phyloP scores from a whole-genome alignment of 2,329 filamentous ascomycete species.

The Microcyclosporella mali region DNA sequence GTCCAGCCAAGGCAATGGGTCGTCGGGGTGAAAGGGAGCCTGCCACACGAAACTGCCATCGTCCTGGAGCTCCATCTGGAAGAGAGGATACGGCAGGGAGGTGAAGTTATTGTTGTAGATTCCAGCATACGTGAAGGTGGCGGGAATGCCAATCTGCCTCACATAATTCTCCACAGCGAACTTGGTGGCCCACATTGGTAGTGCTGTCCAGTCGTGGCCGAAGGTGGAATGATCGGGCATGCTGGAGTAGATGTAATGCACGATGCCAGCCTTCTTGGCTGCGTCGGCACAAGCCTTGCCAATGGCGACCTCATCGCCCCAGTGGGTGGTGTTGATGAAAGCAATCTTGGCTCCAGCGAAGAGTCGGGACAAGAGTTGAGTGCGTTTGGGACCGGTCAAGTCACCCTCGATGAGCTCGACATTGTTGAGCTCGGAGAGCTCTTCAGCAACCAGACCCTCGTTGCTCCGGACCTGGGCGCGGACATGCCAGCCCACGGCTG shows the following conservation, averaged over 20 bases:
- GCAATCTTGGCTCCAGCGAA: conserved; percentile 82
- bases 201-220: conserved; percentile 66
- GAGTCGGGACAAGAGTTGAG: conserved; percentile 26
- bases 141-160: conserved; percentile 70
- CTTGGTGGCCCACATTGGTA: conserved; percentile 89
- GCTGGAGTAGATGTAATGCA: conserved; percentile 92
- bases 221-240: conserved; percentile 92
- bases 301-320: conserved; percentile 87
- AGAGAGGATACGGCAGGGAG: conserved; percentile 81
- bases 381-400: conserved; percentile 42
- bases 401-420: conserved; percentile 67
- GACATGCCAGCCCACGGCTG: conserved; percentile 87
- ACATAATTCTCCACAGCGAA: conserved; percentile 90
- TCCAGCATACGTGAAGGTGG: conserved; percentile 91
- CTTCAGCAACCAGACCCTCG: conserved; percentile 80
- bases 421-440: conserved; percentile 76
- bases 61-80: conserved; percentile 82
- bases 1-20: conserved; percentile 88
- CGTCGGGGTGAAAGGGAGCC: conserved; percentile 85
- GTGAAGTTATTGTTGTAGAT: conserved; percentile 99
- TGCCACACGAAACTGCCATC: conserved; percentile 90
- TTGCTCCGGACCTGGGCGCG: conserved; percentile 84
- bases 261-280: conserved; percentile 73
- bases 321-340: conserved; percentile 97
- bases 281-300: conserved; percentile 84